phyloP scores from a whole-genome alignment of 208 protist genomes.

The Crithidia fasciculata region DNA sequence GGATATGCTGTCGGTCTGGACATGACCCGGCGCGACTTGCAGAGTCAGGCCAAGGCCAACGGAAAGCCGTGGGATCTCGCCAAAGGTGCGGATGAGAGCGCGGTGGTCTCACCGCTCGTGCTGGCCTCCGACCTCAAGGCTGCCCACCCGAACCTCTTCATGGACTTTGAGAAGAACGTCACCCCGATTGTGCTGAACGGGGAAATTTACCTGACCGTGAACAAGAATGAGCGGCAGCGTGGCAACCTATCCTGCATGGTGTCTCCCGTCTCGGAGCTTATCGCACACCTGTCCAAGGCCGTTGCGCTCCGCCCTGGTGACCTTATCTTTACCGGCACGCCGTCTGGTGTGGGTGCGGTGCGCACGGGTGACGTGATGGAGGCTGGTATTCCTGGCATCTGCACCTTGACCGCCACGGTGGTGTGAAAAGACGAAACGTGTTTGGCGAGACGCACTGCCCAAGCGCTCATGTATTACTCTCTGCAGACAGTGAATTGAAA shows the following conservation, averaged over 20 bases:
- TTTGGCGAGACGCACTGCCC: too few relatives aligned
- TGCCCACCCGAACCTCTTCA: slow-evolving; percentile 49
- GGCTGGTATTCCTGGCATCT: slow-evolving; percentile 65
- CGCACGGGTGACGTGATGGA: slow-evolving; percentile 71
- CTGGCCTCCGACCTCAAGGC: slow-evolving; percentile 37
- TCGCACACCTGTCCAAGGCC: slow-evolving; percentile 67
- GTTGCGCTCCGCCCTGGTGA: slow-evolving; percentile 85
- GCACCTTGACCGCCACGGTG: slow-evolving; percentile 50
- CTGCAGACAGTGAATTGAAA: too few relatives aligned
- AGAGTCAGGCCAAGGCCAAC: slow-evolving; percentile 68
- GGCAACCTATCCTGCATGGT: slow-evolving; percentile 74
- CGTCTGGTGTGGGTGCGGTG: slow-evolving; percentile 80
- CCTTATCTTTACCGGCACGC: slow-evolving; percentile 89
- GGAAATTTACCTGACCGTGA: slow-evolving; percentile 67
- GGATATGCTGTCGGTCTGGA: slow-evolving; percentile 88
- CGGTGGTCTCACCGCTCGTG: slow-evolving; percentile 61
- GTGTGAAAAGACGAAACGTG: slow-evolving; percentile 12
- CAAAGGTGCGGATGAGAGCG: slow-evolving; percentile 84
- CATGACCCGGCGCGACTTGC: slow-evolving; percentile 89
- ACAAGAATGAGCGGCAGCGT: slow-evolving; percentile 65
- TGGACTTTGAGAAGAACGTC: slow-evolving; percentile 14
- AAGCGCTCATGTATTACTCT: too few relatives aligned
- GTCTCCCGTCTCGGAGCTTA: slow-evolving; percentile 54
- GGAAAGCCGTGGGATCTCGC: slow-evolving; percentile 86
- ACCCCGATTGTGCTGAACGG: slow-evolving; percentile 33